Conservation (phyloP, 176 grass and related monocot genomes). For the Oryza meridionalis region DNA sequence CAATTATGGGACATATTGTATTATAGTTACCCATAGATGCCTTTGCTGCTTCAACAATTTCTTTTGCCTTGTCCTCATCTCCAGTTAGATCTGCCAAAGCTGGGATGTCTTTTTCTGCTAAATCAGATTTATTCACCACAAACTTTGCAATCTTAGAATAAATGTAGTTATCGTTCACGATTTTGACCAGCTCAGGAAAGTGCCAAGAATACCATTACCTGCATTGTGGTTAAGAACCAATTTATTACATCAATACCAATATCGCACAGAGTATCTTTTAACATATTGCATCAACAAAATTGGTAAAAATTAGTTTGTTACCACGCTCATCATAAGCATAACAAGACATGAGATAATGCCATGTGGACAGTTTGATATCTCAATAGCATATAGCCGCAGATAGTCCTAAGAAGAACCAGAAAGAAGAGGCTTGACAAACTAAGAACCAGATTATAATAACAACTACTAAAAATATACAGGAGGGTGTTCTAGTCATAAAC, state of each 20-base stretch:
- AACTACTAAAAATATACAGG: not conserved
- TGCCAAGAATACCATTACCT: slow-evolving; percentile 91
- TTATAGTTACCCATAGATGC: slow-evolving; percentile 72
- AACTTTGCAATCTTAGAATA: slow-evolving; percentile 79
- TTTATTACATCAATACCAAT: not conserved
- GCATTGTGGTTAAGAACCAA: slow-evolving; percentile 28
- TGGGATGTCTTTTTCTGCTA: slow-evolving; percentile 69
- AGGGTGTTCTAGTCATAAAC: not conserved
- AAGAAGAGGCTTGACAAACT: not conserved
- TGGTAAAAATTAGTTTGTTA: not conserved
- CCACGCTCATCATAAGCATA: too few species aligned
- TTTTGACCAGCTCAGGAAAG: slow-evolving; percentile 85
- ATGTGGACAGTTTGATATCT: not conserved
- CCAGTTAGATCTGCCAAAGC: slow-evolving; percentile 69
- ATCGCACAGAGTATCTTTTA: not conserved
- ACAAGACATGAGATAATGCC: not conserved
- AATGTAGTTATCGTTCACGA: slow-evolving; percentile 81
- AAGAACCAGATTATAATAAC: not conserved
- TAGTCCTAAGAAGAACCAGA: not conserved
- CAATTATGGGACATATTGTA: not conserved
- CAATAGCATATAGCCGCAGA: not conserved
- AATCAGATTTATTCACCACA: slow-evolving; percentile 72
- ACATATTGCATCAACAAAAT: not conserved
- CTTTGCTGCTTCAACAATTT: slow-evolving; percentile 92
- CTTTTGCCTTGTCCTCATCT: slow-evolving; percentile 86